Percentiles rank a stretch among this genome's conserved stretches.
phyloP scores from a whole-genome alignment of 352 stramenopile genomes.

The Phytopythium montanum region DNA sequence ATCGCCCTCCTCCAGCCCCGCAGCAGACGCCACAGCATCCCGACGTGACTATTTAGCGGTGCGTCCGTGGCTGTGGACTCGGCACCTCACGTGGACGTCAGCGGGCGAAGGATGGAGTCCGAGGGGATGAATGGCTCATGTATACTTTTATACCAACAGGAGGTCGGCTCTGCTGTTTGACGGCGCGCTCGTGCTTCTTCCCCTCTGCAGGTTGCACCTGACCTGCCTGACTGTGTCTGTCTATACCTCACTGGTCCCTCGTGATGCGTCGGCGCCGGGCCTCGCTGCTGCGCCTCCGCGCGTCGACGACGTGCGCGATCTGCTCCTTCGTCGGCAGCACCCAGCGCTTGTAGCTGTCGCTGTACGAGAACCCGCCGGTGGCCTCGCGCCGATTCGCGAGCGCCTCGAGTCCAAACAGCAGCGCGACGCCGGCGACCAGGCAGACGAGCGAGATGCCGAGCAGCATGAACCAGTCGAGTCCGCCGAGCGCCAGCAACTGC shows the following conservation, averaged over 20 bases:
- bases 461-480: conserved; percentile 38
- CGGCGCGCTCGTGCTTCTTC: neutral
- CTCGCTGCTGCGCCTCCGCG: conserved; percentile 9
- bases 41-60: conserved; percentile 34
- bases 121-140: neutral
- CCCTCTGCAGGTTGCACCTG: neutral
- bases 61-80: neutral
- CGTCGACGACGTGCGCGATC: conserved; percentile 23
- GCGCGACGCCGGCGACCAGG: conserved; percentile 30
- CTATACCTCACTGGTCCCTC: neutral
- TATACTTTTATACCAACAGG: conserved; percentile 1
- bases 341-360: conserved; percentile 61
- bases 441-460: conserved; percentile 29
- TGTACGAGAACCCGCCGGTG: conserved; percentile 35
- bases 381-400: conserved; percentile 37
- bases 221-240: neutral
- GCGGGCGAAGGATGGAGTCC: neutral
- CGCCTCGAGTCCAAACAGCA: conserved; percentile 45
- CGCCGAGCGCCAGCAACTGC: conserved; percentile 36
- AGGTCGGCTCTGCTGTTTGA: neutral
- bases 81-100: neutral
- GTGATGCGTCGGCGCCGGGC: conserved; percentile 6
- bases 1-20: conserved; percentile 2
- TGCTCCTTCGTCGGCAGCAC: conserved; percentile 65
- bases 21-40: conserved; percentile 14